These are phyloP conservation scores for Endothia cerciana DNA, from an alignment of 2,329 filamentous ascomycete species.

Conservation along the genomic window DNA sequence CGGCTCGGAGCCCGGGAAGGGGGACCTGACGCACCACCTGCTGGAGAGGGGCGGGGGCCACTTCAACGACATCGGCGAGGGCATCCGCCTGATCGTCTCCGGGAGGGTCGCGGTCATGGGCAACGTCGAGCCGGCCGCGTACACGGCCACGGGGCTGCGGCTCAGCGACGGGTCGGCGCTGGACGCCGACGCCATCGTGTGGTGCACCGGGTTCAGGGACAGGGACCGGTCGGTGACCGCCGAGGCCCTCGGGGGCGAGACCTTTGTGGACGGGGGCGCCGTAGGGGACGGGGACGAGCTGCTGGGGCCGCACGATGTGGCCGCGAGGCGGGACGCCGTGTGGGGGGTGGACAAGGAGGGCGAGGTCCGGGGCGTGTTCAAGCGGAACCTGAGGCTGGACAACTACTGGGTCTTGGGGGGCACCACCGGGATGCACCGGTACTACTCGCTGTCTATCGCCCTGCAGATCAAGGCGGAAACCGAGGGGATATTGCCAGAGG, in stretches of 20 bases:
- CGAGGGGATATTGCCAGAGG: constrained; percentile 40
- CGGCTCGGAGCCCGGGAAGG: constrained; percentile 32
- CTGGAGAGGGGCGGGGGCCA: constrained; percentile 45
- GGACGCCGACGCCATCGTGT: constrained; percentile 44
- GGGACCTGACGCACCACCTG: constrained; percentile 38
- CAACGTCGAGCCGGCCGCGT: constrained; percentile 38
- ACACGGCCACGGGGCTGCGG: constrained; percentile 37
- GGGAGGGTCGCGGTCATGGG: constrained; percentile 39
- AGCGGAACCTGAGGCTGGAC: constrained; percentile 38
- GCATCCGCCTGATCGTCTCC: constrained; percentile 38
- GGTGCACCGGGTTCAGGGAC: constrained; percentile 46
- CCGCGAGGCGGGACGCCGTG: constrained; percentile 40
- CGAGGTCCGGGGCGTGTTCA: constrained; percentile 47
- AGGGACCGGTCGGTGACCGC: constrained; percentile 36
- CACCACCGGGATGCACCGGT: constrained; percentile 39
- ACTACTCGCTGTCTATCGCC: constrained; percentile 38
- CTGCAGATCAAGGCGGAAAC: constrained; percentile 43
- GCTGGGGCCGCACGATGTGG: constrained; percentile 37
- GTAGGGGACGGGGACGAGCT: constrained; percentile 17
- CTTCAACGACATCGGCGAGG: constrained; percentile 44
- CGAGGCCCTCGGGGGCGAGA: constrained; percentile 33
- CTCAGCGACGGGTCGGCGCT: constrained; percentile 41
- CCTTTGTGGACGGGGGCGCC: constrained; percentile 32
- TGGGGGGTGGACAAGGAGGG: constrained; percentile 48
- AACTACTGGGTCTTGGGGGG: constrained; percentile 44